Evolutionary conservation across 202 grass and related monocot genomes (phyloP), one percentile per base, ranked within the genome.

Genomic region (Zoysia matrella): DNA sequence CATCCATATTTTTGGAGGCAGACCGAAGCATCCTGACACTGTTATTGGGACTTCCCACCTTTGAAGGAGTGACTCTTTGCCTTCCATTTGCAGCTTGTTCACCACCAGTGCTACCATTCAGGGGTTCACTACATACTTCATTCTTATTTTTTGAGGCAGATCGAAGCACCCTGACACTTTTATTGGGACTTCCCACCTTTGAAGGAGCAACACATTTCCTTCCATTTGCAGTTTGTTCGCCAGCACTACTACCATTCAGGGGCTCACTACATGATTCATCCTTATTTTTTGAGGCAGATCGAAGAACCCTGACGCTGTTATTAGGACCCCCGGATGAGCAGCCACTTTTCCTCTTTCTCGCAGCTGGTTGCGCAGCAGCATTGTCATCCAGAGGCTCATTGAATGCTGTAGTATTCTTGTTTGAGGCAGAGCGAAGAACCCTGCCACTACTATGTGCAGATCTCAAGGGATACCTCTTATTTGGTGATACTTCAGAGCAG

Each of bases 401-500:
- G 15, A 13, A 61, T 47, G 70, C 11, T 39, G 85, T 58, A 61
- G 63, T 75, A 22, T 66, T 71, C 46, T 78, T 77, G 70, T 68
- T 63, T 52, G 64, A 75, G 47, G 78, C 72, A 82, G 83, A 82
- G 69, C 62, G 63, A 74, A 79, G 74, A 65, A 68, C 52, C 56
- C 68, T 86, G 42, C 74, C 61, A 41, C 74, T 63, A 75, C 42
- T 77, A 39, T 40, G 73, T 13, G 74, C 30, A 56, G 88, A 86
- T 69, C 88, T 89, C 79, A 86, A 77, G 62, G 83, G 83, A 89
- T 89, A 82, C 6, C 43, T 86, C 54, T 78, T 69, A 74, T 47
- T 86, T 78, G 54, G 52, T 78, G 71, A 69, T 72, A 73, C 44
- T 62, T 86, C 67, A 36, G 87, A 78, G 41, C 73, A 41, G 78